A percentile compares a stretch with the other conserved stretches of the same genome.
These are phyloP conservation scores for Geranomyces variabilis DNA, from an alignment of 192 early-diverging fungal species.

Conservation along the genomic window DNA sequence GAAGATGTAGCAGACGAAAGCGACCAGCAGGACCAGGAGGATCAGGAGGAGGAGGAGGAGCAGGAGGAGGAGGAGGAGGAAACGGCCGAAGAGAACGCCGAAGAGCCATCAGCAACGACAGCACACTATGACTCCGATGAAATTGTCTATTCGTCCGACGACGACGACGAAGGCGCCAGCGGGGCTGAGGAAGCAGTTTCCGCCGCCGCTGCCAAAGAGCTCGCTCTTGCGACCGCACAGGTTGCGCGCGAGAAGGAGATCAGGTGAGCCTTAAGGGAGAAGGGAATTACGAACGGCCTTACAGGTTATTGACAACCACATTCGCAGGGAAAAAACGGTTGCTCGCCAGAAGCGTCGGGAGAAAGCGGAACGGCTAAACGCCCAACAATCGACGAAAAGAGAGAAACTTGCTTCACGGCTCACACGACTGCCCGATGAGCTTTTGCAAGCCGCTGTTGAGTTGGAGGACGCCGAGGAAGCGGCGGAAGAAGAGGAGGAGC, in stretches of 20 bases:
- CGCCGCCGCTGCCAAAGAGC: not conserved
- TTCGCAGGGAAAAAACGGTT: slow-evolving; percentile 4
- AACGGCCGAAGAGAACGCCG: not conserved
- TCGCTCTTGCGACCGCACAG: not conserved
- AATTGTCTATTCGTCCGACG: slow-evolving; percentile 13
- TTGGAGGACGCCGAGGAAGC: slow-evolving; percentile 5
- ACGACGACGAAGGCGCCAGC: not conserved
- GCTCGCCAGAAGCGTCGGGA: slow-evolving; percentile 5
- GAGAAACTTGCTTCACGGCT: not conserved
- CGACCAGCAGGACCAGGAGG: not conserved
- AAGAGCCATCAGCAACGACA: not conserved
- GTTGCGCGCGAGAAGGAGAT: slow-evolving; percentile 7
- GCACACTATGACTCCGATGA: slow-evolving; percentile 8
- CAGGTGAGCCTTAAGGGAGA: not conserved
- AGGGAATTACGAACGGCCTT: no score
- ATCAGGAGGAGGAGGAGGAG: slow-evolving; percentile 6
- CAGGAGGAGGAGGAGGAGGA: slow-evolving; percentile 3
- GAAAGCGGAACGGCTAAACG: not conserved
- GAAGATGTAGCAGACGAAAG: not conserved
- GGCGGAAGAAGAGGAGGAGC: not conserved
- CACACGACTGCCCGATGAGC: not conserved
- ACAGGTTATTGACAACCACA: not conserved
- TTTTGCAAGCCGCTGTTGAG: slow-evolving; percentile 1
- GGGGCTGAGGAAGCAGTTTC: slow-evolving; percentile 5
- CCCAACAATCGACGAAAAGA: not conserved